phyloP scores from a whole-genome alignment of 306 rosid genomes.

The Cucurbita pepo region DNA sequence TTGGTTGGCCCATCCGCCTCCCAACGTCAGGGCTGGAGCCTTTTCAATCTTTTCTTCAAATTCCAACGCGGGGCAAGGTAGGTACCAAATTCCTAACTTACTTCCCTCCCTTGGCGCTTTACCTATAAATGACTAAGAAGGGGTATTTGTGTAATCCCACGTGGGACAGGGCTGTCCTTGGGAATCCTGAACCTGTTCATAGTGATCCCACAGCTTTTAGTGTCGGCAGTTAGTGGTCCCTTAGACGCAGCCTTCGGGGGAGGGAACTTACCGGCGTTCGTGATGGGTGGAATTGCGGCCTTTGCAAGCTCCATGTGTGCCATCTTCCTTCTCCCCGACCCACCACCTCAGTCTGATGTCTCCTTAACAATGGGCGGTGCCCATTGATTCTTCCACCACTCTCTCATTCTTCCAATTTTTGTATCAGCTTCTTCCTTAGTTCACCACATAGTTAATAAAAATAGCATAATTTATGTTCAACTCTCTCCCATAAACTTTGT shows the following conservation, averaged over 20 bases:
- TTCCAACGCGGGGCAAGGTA: slow-evolving; percentile 88
- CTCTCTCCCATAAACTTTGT: too few species aligned
- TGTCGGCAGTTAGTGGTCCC: slow-evolving; percentile 58
- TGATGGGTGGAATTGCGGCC: slow-evolving; percentile 57
- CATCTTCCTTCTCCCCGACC: slow-evolving; percentile 2
- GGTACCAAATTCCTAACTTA: too few species aligned
- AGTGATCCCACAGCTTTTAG: slow-evolving; percentile 32
- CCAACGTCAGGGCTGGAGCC: slow-evolving; percentile 36
- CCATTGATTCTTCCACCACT: neutral
- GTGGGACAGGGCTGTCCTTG: neutral
- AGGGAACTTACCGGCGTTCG: slow-evolving; percentile 78
- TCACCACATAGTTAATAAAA: too few species aligned
- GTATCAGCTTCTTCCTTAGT: too few species aligned
- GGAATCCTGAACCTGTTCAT: neutral
- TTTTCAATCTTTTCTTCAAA: slow-evolving; percentile 41
- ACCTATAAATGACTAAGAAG: too few species aligned
- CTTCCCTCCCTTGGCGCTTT: too few species aligned
- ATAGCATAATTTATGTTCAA: too few species aligned
- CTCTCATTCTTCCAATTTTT: too few species aligned
- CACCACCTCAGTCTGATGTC: neutral
- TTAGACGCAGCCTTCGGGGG: slow-evolving; percentile 69
- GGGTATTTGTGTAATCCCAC: too few species aligned
- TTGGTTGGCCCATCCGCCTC: slow-evolving; percentile 35
- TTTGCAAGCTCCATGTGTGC: slow-evolving; percentile 40
- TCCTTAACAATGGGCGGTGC: neutral